A percentile compares a stretch with the other conserved stretches of the same genome.
These are phyloP conservation scores for Schizopora paradoxa DNA, from an alignment of 1,284 basidiomycete genomes.

Conservation along the genomic window DNA sequence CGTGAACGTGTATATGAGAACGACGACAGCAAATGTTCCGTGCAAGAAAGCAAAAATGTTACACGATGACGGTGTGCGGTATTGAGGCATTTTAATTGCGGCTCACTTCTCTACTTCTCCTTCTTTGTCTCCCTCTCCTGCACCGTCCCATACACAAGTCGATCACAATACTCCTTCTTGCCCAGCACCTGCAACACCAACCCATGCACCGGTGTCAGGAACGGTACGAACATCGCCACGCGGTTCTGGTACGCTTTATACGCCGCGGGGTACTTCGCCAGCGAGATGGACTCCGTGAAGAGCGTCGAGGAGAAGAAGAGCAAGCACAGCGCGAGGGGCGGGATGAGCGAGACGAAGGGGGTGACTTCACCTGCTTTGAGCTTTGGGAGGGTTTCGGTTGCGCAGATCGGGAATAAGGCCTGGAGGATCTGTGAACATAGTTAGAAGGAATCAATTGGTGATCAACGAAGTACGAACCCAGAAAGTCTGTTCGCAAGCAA, in stretches of 20 bases:
- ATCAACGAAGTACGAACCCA: constrained; percentile 55
- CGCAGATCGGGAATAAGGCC: constrained; percentile 59
- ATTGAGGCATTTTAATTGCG: neutral
- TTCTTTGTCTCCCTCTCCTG: constrained; percentile 17
- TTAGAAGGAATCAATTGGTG: constrained; percentile 21
- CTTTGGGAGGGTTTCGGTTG: constrained; percentile 32
- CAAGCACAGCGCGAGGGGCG: constrained; percentile 52
- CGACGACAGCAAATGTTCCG: no score
- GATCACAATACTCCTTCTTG: constrained; percentile 33
- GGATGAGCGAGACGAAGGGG: constrained; percentile 41
- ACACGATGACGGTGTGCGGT: no score
- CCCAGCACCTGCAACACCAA: constrained; percentile 31
- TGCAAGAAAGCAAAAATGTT: no score
- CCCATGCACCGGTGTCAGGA: constrained; percentile 44
- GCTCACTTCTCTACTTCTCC: constrained; percentile 8
- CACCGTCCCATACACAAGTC: constrained; percentile 37
- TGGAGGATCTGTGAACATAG: constrained; percentile 51
- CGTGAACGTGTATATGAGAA: no score
- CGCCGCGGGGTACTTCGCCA: constrained; percentile 66
- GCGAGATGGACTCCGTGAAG: constrained; percentile 79
- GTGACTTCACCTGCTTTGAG: constrained; percentile 26
- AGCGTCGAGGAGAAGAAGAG: constrained; percentile 72
- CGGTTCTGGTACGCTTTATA: constrained; percentile 72
- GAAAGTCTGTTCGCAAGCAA: constrained; percentile 82
- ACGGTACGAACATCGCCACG: constrained; percentile 78